Evolutionary conservation across 768 basidiomycete genomes (phyloP), one percentile per base, ranked within the genome.

Genomic region (Suillus paluster): DNA sequence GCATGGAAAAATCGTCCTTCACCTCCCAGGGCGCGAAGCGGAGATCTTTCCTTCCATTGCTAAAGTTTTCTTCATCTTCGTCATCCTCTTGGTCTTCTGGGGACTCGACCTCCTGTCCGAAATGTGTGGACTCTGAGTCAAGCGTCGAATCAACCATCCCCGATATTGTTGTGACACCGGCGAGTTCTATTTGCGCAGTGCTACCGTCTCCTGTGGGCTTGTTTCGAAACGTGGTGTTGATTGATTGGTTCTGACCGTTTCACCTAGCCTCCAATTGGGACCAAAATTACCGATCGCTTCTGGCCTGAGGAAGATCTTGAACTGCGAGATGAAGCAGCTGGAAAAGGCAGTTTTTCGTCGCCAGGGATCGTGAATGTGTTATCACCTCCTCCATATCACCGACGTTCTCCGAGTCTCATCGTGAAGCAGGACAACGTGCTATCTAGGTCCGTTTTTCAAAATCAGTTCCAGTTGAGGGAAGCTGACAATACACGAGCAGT

Each of bases 261-360:
- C 42, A 55, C n/a, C n/a, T 52, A 74, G 72, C 72, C 71, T 23
- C 55, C 61, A 10, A 66, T 75, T 59, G 73, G 73, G 33, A 56
- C 66, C 4, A 74, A 70, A 63, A 74, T 74, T 0, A 33, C 70
- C 21, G 74, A 75, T 36, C 63, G 64, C 2, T 74, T 74, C 63
- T 75, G 73, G 70, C 73, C 74, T 56, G 69, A 73, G 61, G 74
- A 73, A 27, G 73, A 73, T 44, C 19, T 14, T 25, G 36, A n/a
- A 36, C 5, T 21, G 42, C 15, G 65, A 61, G 68, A 68, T 67
- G 72, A 67, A 65, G 61, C 64, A 55, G 49, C 64, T 60, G 12
- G 30, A 39, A 36, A 21, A 38, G 17, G 49, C 61, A 10, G 63
- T 39, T 21, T 46, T 57, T 39, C 61, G 57, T 38, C 46, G 34